Evolutionary conservation across 176 grass and related monocot genomes (phyloP).

Genomic region (Rhynchospora pubera): DNA sequence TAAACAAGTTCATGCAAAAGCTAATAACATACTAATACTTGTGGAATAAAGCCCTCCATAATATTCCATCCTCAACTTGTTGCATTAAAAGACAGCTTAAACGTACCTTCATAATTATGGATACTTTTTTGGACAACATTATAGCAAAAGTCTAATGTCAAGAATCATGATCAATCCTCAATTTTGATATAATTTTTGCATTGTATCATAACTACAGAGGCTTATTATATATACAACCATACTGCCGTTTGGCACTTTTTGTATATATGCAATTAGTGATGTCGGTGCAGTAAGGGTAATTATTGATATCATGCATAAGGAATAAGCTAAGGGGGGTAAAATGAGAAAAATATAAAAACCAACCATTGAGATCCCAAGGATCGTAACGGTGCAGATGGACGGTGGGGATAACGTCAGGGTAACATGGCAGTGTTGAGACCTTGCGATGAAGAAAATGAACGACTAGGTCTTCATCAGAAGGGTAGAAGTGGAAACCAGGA

Average conservation of each 20-base stretch:
- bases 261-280: not conserved
- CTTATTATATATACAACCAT: not conserved
- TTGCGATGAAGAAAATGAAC: conserved; percentile 82
- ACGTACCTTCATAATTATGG: not conserved
- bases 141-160: not conserved
- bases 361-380: conserved; percentile 89
- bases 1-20: not conserved
- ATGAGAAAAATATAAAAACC: not conserved
- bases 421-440: conserved; percentile 48
- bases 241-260: not conserved
- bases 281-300: not conserved
- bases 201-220: not conserved
- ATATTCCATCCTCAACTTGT: not conserved
- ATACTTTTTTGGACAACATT: not conserved
- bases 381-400: conserved; percentile 43
- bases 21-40: not conserved
- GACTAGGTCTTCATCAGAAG: conserved; percentile 85
- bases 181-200: not conserved
- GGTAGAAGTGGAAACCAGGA: conserved; percentile 92
- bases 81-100: not conserved
- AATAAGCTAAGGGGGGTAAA: not conserved
- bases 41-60: not conserved
- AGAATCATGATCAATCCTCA: not conserved
- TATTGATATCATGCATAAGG: not conserved
- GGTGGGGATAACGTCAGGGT: conserved; percentile 64